Evolutionary conservation across 306 rosid genomes (phyloP).

Genomic region (Prinsepia uniflora): DNA sequence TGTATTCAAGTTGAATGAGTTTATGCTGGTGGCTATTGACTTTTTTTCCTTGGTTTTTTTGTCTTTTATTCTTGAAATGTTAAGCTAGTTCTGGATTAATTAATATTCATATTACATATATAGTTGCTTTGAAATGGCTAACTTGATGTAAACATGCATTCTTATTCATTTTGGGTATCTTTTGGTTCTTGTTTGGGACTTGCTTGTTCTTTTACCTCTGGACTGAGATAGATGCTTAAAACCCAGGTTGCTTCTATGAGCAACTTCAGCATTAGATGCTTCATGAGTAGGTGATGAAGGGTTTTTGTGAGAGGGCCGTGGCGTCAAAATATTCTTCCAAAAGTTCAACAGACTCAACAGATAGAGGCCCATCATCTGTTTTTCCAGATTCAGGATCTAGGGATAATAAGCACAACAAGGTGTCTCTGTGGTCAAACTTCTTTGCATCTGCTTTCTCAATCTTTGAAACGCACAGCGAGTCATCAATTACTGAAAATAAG

Average conservation of each 20-base stretch:
- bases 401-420: constrained; percentile 53
- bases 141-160: not conserved
- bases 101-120: not conserved
- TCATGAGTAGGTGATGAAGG: constrained; percentile 68
- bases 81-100: not conserved
- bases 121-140: not conserved
- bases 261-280: constrained; percentile 30
- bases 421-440: constrained; percentile 76
- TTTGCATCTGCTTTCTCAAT: constrained; percentile 67
- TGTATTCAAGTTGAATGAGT: no score
- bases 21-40: no score
- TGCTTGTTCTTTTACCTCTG: not conserved
- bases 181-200: not conserved
- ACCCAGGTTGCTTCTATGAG: constrained; percentile 45
- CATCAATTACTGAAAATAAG: constrained; percentile 67
- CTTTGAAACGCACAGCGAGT: constrained; percentile 65
- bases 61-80: not conserved
- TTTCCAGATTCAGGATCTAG: constrained; percentile 46
- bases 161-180: not conserved
- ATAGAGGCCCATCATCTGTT: constrained; percentile 44
- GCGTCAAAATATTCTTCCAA: constrained; percentile 53
- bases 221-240: constrained; percentile 5
- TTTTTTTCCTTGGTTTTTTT: no score
- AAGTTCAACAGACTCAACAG: constrained; percentile 48
- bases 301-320: constrained; percentile 50